Base-by-base conservation (phyloP, 2,329 filamentous ascomycete genomes). In the Zymoseptoria tritici region DNA sequence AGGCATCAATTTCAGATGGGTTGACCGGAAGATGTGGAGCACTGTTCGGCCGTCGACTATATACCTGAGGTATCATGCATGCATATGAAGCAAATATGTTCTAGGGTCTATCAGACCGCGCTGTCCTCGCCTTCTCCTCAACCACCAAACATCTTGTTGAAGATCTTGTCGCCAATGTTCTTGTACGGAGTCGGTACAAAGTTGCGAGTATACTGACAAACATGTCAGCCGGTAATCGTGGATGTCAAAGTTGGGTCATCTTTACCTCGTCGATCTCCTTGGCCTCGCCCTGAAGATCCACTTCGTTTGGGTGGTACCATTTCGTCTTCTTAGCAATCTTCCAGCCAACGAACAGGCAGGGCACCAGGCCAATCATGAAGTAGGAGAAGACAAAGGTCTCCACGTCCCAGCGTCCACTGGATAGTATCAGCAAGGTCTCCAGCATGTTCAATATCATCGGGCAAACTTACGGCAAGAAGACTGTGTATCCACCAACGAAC, bases 331-430 rank as follows among this genome's bases (percentile, higher is more conserved):
- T 85, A 59, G 85, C 66, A 6, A 89, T 29, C 72, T 92, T 93
- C 86, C 87, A 93, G 6, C 81, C 82, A 3, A 87, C 54, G 71
- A 83, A 92, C 1, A 93, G 75, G 0, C 85, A 63, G 0, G 89
- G 89, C 68, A 87, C 89, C 1, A 90, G 75, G 5, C 80, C 82
- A 52, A 91, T 83, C 81, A 90, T 90, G 56, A 85, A 85, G 72
- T 91, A 91, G 13, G 74, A 77, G 74, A 91, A 91, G 13, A 92
- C 70, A 70, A 93, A 93, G 2, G 83, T 85, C 7, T 86, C 80
- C 0, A 87, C 69, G 58, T 84, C 80, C 89, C 87, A 91, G 7
- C 80, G 78, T 54, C 51, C 49, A n/a, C 36, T 42, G n/a, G n/a
- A n/a, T n/a, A n/a, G n/a, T n/a, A n/a, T n/a, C n/a, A n/a, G n/a